phyloP scores from a whole-genome alignment of 1,284 basidiomycete species.

The Sporisorium reilianum region DNA sequence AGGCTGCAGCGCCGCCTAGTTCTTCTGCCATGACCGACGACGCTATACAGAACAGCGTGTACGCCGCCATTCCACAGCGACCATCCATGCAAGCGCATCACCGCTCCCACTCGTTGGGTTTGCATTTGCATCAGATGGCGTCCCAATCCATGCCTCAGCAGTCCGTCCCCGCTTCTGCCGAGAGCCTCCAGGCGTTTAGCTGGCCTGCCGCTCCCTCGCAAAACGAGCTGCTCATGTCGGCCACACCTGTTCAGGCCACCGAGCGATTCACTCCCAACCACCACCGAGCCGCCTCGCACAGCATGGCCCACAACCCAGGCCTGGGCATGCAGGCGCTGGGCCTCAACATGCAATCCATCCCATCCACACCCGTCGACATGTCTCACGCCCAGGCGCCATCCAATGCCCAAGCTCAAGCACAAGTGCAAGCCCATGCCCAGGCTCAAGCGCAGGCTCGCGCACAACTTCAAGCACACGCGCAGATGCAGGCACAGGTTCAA shows the following conservation, averaged over 20 bases:
- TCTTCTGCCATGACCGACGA: conserved; percentile 18
- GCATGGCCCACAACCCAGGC: conserved; percentile 26
- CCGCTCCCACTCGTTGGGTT: conserved; percentile 41
- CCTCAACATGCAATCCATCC: conserved; percentile 31
- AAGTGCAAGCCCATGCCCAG: conserved; percentile 26
- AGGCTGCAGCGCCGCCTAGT: conserved; percentile 2
- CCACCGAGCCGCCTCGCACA: conserved; percentile 43
- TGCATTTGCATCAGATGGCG: conserved; percentile 43
- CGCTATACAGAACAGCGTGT: conserved; percentile 5
- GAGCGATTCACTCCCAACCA: conserved; percentile 21
- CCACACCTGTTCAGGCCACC: conserved; percentile 21
- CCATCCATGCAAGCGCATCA: conserved; percentile 38
- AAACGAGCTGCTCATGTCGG: conserved; percentile 38
- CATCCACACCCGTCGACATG: conserved; percentile 14
- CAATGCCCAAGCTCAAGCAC: conserved; percentile 15
- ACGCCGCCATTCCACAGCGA: conserved; percentile 18
- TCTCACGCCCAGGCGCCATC: conserved; percentile 19
- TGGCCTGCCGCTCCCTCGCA: conserved; percentile 44
- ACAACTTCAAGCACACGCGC: conserved; percentile 29
- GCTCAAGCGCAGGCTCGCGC: conserved; percentile 25
- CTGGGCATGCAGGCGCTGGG: conserved; percentile 24
- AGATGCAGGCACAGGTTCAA: conserved; percentile 23
- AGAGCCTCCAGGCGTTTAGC: conserved; percentile 31
- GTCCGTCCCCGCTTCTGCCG: conserved; percentile 31
- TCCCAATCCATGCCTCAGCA: conserved; percentile 38